Conservation (phyloP, 106 monocot species). For the Allium sativum region DNA sequence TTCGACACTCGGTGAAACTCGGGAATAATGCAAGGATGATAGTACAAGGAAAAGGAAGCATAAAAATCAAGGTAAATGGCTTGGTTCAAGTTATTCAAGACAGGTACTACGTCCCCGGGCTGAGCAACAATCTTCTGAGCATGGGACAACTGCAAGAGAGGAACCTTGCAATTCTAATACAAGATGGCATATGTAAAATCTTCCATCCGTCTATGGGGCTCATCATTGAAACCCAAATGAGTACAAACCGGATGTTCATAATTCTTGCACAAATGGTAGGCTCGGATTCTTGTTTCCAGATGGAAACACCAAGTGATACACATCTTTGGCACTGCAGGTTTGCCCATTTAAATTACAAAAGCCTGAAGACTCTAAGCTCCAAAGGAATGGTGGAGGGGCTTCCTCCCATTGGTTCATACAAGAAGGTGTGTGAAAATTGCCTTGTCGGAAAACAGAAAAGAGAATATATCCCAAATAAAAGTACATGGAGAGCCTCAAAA, state of each 20-base stretch:
- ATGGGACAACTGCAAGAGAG: too few species aligned
- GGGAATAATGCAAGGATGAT: neutral
- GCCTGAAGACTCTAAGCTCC: too few species aligned
- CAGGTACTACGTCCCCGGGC: neutral
- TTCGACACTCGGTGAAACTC: too few species aligned
- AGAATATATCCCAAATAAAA: neutral
- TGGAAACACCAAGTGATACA: neutral
- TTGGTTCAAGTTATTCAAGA: neutral
- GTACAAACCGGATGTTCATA: too few species aligned
- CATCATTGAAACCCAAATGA: too few species aligned
- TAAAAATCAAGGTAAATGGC: neutral
- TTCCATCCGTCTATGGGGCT: too few species aligned
- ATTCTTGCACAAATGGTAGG: neutral
- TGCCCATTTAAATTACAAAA: neutral
- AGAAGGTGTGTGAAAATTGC: conserved; percentile 1
- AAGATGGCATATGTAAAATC: too few species aligned
- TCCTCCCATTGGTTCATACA: neutral
- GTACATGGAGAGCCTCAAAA: neutral
- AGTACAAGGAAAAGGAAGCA: neutral
- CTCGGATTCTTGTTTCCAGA: neutral
- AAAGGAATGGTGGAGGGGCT: neutral
- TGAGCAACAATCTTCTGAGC: too few species aligned
- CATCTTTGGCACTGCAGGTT: neutral
- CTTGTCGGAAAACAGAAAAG: neutral
- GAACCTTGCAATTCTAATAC: too few species aligned